A percentile compares a stretch with the other conserved stretches of the same genome.
phyloP scores from a whole-genome alignment of 164 flowering plant genomes.

The Aristolochia fimbriata region DNA sequence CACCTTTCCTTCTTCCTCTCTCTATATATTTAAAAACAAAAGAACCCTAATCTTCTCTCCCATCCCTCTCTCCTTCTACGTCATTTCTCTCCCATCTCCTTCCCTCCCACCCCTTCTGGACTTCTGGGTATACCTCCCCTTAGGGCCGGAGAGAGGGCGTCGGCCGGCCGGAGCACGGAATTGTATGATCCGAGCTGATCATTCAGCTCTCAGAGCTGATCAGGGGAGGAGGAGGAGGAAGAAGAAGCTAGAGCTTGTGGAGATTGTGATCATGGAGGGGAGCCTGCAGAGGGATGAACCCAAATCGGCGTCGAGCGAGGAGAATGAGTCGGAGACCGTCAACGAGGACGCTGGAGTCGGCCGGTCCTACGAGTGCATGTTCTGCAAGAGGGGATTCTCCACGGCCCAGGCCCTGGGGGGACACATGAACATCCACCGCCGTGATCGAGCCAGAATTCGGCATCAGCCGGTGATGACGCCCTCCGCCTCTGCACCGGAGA shows the following conservation, averaged over 20 bases:
- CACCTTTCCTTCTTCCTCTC: no score
- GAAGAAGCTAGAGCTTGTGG: not conserved
- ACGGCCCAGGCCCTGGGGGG: conserved; percentile 65
- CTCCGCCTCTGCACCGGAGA: conserved; percentile 8
- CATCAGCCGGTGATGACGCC: conserved; percentile 7
- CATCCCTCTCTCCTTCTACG: not conserved
- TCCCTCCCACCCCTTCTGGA: not conserved
- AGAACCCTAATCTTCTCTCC: not conserved
- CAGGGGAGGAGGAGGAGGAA: not conserved
- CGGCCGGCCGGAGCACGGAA: not conserved
- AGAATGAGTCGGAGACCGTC: conserved; percentile 14
- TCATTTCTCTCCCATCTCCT: not conserved
- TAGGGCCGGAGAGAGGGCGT: not conserved
- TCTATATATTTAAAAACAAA: no score
- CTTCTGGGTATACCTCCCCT: not conserved
- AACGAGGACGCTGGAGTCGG: conserved; percentile 13
- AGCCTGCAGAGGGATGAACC: not conserved
- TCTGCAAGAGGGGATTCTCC: conserved; percentile 54
- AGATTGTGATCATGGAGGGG: not conserved
- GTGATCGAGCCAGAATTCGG: conserved; percentile 33
- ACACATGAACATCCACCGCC: conserved; percentile 61
- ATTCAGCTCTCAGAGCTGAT: not conserved
- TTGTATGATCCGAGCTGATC: no score
- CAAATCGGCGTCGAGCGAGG: conserved; percentile 19
- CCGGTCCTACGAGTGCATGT: conserved; percentile 43